Evolutionary conservation across 148 eudicot genomes (phyloP).

Genomic region (Nyssa sinensis): DNA sequence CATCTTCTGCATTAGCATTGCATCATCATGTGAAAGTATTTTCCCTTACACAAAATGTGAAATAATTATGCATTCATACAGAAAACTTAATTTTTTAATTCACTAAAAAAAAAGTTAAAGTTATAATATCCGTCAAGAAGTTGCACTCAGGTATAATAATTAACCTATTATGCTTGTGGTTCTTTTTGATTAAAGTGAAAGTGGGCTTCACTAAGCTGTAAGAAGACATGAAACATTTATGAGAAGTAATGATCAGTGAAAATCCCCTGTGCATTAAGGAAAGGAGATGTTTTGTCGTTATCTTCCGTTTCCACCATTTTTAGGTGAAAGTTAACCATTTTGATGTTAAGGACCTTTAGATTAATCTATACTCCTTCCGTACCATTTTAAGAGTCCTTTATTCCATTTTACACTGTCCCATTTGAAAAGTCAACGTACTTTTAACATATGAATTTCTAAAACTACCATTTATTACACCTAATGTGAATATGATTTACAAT

Average conservation of each 20-base stretch:
- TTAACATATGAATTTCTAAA: no score
- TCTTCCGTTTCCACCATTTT: neutral
- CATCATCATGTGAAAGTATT: neutral
- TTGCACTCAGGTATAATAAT: conserved; percentile 54
- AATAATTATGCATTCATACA: neutral
- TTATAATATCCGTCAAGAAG: conserved; percentile 72
- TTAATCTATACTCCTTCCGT: no score
- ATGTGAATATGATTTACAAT: no score
- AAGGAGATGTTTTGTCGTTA: neutral
- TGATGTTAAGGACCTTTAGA: neutral
- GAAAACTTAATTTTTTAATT: neutral
- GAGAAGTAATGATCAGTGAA: neutral
- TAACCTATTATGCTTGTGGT: neutral
- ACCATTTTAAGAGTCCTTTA: no score
- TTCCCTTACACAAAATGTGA: neutral
- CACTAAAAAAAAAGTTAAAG: conserved; percentile 46
- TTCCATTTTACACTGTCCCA: no score
- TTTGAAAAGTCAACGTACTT: no score
- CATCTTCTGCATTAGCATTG: neutral
- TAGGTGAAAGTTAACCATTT: neutral
- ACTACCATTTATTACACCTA: no score
- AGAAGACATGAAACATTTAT: neutral
- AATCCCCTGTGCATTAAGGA: neutral
- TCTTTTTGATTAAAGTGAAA: conserved; percentile 1
- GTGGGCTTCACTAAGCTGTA: neutral